Base-by-base conservation (phyloP, 352 stramenopile species). In the Poterioochromonas sp. region DNA sequence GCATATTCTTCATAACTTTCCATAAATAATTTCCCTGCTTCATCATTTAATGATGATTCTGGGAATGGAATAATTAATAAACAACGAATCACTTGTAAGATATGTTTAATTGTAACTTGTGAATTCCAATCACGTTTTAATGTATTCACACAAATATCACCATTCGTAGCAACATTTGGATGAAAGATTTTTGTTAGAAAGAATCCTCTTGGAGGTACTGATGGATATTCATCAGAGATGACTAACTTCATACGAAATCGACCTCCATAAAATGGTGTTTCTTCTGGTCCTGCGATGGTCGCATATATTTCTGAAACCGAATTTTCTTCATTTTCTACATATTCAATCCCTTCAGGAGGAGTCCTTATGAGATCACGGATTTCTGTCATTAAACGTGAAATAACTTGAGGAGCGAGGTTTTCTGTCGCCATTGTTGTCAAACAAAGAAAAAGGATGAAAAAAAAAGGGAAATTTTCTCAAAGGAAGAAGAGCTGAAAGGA, bases 131-230 rank as follows among this genome's bases (percentile, higher is more conserved):
- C 95, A 77, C 93, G 94, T 86, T 99, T 99, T 44, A 99, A 88
- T 41, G 95, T 99, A 83, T 99, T 99, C 34, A 99, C 96, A 81
- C 96, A 99, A 85, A 99, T 98, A 49, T 97, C 95, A 49, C 95
- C 95, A 35, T 91, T 96, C 18, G 87, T 91, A 40, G 90, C 87
- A 32, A 99, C 94, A 85, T 99, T 99, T 0, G 96, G 96, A 83
- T 99, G 96, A 85, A 97, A 99, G 73, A 99, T 98, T 87, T 98
- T 98, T 44, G 95, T 99, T 32, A 98, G 83, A 80, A 99, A 99
- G 77, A 97, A 93, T 40, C 93, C 90, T 5, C 85, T 80, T 18
- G 89, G 89, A 76, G 89, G 89, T 15, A 86, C 87, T 35, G 79
- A 63, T 22, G 89, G 89, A 80, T 90, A 94, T 49, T 90, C 87